Evolutionary conservation across 306 rosid genomes (phyloP).

Genomic region (Cucurbita maxima): DNA sequence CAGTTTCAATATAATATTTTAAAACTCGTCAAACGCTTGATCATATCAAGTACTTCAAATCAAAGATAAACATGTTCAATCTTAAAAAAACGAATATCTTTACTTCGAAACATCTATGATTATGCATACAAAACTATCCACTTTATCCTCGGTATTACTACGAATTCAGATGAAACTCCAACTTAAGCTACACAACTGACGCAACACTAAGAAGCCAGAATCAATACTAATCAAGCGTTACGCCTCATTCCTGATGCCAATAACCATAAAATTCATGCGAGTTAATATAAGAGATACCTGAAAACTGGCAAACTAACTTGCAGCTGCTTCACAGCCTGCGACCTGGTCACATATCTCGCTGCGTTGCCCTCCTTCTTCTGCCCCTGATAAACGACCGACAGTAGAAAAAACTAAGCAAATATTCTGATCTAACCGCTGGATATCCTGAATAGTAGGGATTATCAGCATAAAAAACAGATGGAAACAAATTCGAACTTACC

Average conservation of each 20-base stretch:
- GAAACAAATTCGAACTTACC: conserved; percentile 19
- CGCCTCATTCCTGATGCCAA: background rate
- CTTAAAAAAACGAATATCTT: background rate
- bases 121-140: background rate
- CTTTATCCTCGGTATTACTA: background rate
- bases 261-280: background rate
- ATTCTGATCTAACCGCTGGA: background rate
- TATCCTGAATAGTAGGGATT: background rate
- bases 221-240: background rate
- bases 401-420: background rate
- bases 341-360: conserved; percentile 67
- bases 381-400: conserved; percentile 27
- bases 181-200: background rate
- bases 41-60: background rate
- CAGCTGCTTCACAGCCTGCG: conserved; percentile 72
- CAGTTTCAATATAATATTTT: background rate
- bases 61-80: background rate
- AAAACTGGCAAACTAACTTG: conserved; percentile 70
- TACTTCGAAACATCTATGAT: background rate
- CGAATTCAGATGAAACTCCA: background rate
- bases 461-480: background rate
- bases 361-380: conserved; percentile 97
- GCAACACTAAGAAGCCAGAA: background rate
- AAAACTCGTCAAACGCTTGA: background rate
- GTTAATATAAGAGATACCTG: conserved; percentile 33